Base-by-base conservation (phyloP, 257 asterid species). In the Solanum ossicruentum region DNA sequence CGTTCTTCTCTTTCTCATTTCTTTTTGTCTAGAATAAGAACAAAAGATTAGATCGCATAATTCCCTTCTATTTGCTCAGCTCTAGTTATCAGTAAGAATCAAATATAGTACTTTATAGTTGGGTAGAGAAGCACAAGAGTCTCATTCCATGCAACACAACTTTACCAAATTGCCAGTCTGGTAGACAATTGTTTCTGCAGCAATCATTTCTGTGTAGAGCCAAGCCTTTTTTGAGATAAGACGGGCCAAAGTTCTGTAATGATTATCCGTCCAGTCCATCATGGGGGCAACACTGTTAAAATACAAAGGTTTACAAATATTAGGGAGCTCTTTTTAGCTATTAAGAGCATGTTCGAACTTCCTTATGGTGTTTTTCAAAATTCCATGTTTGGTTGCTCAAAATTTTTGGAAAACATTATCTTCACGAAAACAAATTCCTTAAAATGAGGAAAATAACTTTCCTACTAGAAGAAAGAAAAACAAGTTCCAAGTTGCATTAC, bases 251-350 rank as follows among this genome's bases (percentile, higher is more conserved):
- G 99, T 96, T 86, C 99, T 93, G 85, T 85, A 96, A 85, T 95
- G 95, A 86, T 91, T 96, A 90, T 96, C 97, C 8, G 99, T 94
- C 92, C 87, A 93, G 1, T 96, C 99, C 99, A 96, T 96, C 99
- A 96, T 96, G 20, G 98, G 99, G 70, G 98, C 99, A 86, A 96
- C 88, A 89, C 99, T 96, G 93, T 83, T 49, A 0, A n/a, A 82
- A 47, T 17, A 82, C 61, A 63, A 65, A 49, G 45, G 39, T 32
- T 28, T 49, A 23, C 21, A 51, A 77, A 51, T 13, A 51, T 77
- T 51, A 77, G 82, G 47, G 45, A 26, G 26, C 23, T 26, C 4
- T n/a, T 49, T 16, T 49, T 49, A 21, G 45, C 16, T 77, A 21
- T 49, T 51, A 51, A 77, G 52, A 52, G 78, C 41, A 51, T 39